Evolutionary conservation across 169 alveolate genomes (phyloP), one percentile per base, ranked within the genome.

Genomic region (Eimeria sp.): DNA sequence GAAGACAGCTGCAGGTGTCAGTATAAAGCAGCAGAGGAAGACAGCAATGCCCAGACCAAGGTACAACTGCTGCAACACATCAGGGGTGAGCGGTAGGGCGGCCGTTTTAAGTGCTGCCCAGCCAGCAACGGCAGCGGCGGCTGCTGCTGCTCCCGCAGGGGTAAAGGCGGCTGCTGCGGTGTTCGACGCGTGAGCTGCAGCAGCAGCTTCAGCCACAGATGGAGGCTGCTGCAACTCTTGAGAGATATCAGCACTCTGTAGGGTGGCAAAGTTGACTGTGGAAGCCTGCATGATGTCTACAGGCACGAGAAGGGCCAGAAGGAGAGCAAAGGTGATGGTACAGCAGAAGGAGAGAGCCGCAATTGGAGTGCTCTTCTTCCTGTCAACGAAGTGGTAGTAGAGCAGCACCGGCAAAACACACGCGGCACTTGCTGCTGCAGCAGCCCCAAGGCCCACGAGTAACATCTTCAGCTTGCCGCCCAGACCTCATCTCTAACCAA

Each of bases 101-200:
- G 80, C 92, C 65, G 13, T 84, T 54, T 11, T 84, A 16, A 84
- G 92, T 57, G 92, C 92, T 30, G 58, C 78, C 92, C 92, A 84
- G 45, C 92, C 92, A 58, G 75, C 92, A 82, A 49, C 51, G n/a
- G 90, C 90, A 58, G 92, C 92, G 0, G 92, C 92, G 11, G 92
- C 92, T 34, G 92, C 92, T 18, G 92, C 92, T 58, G 92, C 92
- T 22, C 78, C 92, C 57, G 92, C 92, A 58, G 78, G 78, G 22
- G 92, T 58, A 84, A 58, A 58, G 34, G 92, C 76, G 4, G 76
- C 65, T 25, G 92, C 75, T 14, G 92, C 51, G 43, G 45, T 25
- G 67, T 30, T 58, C 40, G 75, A 30, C 7, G 75, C 80, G 14
- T 30, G 63, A 40, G 75, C 78, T 57, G 92, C 92, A 58, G 92